Percentiles rank a stretch among this genome's conserved stretches.
These are phyloP conservation scores for Aurinia saxatilis DNA, from an alignment of 345 rosid species.

Conservation along the genomic window DNA sequence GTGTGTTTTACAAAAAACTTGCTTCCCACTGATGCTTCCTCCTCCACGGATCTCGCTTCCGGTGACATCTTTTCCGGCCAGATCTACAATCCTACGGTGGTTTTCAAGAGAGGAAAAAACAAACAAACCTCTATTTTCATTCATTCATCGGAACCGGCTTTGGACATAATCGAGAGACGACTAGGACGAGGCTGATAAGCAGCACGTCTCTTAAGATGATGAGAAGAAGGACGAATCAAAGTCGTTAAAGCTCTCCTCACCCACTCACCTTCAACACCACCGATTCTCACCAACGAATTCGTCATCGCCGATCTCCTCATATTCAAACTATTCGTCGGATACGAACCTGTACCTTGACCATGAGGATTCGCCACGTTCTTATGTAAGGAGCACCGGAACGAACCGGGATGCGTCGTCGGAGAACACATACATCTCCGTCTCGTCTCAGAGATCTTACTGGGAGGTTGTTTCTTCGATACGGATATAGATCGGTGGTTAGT, in stretches of 20 bases:
- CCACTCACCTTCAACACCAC: conserved; percentile 94
- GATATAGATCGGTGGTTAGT: conserved; percentile 42
- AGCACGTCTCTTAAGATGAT: conserved; percentile 56
- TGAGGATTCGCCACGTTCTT: conserved; percentile 33
- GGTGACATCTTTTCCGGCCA: neutral
- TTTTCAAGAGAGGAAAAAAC: conserved; percentile 11
- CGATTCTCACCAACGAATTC: conserved; percentile 82
- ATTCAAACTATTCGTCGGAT: conserved; percentile 52
- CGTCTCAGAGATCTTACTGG: conserved; percentile 32
- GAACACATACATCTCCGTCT: conserved; percentile 81
- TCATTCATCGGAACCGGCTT: conserved; percentile 37
- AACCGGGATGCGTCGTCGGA: conserved; percentile 83
- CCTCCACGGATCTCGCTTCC: conserved; percentile 3
- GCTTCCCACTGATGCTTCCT: neutral
- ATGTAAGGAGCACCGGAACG: conserved; percentile 73
- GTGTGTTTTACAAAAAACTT: conserved; percentile 18
- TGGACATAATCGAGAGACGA: conserved; percentile 62
- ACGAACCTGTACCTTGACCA: conserved; percentile 32
- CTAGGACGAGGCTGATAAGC: conserved; percentile 66
- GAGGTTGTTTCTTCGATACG: conserved; percentile 31
- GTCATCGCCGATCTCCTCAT: conserved; percentile 89
- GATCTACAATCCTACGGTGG: conserved; percentile 10
- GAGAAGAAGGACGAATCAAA: conserved; percentile 84
- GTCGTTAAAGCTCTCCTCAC: conserved; percentile 80
- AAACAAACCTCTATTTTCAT: conserved; percentile 16